Evolutionary conservation across 768 basidiomycete species (phyloP), one percentile per base, ranked within the genome.

Genomic region (Coprinopsis strossmayeri): DNA sequence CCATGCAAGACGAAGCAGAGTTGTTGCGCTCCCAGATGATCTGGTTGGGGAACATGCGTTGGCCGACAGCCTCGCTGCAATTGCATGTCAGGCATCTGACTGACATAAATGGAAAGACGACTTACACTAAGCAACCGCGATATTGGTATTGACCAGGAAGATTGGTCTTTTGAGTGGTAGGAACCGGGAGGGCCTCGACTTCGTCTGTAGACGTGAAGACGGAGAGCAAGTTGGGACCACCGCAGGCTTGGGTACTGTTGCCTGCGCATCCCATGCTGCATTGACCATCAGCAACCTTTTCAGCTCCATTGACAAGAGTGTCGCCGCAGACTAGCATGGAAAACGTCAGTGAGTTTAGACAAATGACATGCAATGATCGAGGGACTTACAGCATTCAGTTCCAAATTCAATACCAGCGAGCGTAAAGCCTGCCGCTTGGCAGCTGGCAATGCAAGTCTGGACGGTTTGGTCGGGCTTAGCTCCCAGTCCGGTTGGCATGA

Each of bases 221-320:
- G 1, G 85, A 87, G 23, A 90, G 58, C n/a, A 78, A 74, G 57
- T 82, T 81, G 1, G 81, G 76, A 4, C 81, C 88, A 59, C 88
- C 88, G 53, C 87, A 91, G 34, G 79, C 77, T 60, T 84, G 72
- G 11, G 76, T 70, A 10, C 77, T 32, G 50, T 81, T 82, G 20
- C 88, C 91, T 15, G 73, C 73, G 52, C 91, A 94, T 0, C 70
- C 72, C 84, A 84, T 87, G 60, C 75, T 78, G 59, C 91, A 94
- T 28, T 72, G 72, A 2, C 67, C 62, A 1, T 74, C 73, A 1
- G 68, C 52, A 0, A 73, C 75, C 13, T 57, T 41, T 1, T 72
- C 76, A 1, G 85, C 87, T 9, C 82, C 84, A 25, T 77, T 71
- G 11, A 81, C 67, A 40, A 91, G 66, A 10, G 69, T 64, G 58